These are phyloP conservation scores for Cyanidium caldarium DNA, from an alignment of 23 red algal genomes.

Conservation along the genomic window DNA sequence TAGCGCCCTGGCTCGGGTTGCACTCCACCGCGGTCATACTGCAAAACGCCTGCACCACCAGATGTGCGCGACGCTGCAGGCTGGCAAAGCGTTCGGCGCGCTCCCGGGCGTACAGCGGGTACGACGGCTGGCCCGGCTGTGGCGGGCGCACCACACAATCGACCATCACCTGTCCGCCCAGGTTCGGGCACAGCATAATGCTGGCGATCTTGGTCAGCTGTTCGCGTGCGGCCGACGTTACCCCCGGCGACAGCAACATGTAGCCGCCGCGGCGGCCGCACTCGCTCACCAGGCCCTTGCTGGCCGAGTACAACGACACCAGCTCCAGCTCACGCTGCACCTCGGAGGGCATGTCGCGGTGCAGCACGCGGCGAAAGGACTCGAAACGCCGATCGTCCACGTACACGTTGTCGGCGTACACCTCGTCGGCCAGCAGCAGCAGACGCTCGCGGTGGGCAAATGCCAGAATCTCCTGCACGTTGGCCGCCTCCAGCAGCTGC, in stretches of 20 bases:
- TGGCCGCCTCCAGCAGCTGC: slow-evolving; percentile 37
- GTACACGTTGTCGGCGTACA: slow-evolving; percentile 90
- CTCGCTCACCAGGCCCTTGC: slow-evolving; percentile 83
- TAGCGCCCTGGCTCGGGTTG: slow-evolving; percentile 53
- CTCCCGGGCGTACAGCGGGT: slow-evolving; percentile 43
- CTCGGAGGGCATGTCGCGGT: background rate
- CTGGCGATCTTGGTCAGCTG: slow-evolving; percentile 59
- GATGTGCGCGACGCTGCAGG: slow-evolving; percentile 22
- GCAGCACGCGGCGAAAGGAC: slow-evolving; percentile 75
- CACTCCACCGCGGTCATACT: slow-evolving; percentile 53
- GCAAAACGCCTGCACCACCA: slow-evolving; percentile 34
- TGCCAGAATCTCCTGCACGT: slow-evolving; percentile 41
- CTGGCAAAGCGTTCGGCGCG: slow-evolving; percentile 24
- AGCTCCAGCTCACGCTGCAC: slow-evolving; percentile 22
- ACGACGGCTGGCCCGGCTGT: slow-evolving; percentile 39
- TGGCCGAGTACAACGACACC: slow-evolving; percentile 68
- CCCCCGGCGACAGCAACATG: slow-evolving; percentile 6
- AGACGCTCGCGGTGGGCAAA: slow-evolving; percentile 56
- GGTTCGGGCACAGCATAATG: slow-evolving; percentile 74
- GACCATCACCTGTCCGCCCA: slow-evolving; percentile 57
- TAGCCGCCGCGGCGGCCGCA: slow-evolving; percentile 86
- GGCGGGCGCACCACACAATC: slow-evolving; percentile 77
- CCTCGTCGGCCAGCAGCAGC: slow-evolving; percentile 91
- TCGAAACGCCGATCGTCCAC: slow-evolving; percentile 43
- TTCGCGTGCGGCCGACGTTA: slow-evolving; percentile 4